Evolutionary conservation across 2,329 filamentous ascomycete species (phyloP).

Genomic region (Gaeumannomyces tritici): DNA sequence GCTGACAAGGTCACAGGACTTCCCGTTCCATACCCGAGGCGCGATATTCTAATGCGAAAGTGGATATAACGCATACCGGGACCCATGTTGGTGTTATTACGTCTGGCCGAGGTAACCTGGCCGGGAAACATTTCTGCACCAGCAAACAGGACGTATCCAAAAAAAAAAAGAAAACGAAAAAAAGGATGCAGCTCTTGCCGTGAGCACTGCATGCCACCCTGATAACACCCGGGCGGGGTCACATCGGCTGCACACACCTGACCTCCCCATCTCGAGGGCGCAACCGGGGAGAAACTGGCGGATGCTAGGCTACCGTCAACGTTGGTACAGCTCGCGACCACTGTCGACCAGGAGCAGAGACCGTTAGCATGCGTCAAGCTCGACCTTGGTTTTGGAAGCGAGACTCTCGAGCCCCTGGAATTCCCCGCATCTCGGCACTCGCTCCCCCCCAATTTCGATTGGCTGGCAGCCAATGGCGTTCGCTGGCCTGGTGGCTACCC

Average conservation of each 20-base stretch:
- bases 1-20: background rate
- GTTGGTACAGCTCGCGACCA: background rate
- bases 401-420: background rate
- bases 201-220: background rate
- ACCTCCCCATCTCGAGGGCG: too few species aligned
- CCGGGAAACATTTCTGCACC: background rate
- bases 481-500: background rate
- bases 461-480: background rate
- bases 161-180: too few species aligned
- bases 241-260: too few species aligned
- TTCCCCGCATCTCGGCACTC: background rate
- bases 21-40: background rate
- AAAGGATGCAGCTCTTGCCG: background rate
- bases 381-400: too few species aligned
- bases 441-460: background rate
- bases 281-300: too few species aligned
- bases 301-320: background rate
- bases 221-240: too few species aligned
- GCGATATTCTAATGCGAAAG: background rate
- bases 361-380: background rate
- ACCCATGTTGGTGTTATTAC: background rate
- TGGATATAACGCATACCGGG: background rate
- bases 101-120: background rate
- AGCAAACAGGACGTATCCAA: background rate
- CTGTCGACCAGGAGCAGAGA: background rate